Evolutionary conservation across 1,284 basidiomycete genomes (phyloP).

Genomic region (Gymnopus androsaceus): DNA sequence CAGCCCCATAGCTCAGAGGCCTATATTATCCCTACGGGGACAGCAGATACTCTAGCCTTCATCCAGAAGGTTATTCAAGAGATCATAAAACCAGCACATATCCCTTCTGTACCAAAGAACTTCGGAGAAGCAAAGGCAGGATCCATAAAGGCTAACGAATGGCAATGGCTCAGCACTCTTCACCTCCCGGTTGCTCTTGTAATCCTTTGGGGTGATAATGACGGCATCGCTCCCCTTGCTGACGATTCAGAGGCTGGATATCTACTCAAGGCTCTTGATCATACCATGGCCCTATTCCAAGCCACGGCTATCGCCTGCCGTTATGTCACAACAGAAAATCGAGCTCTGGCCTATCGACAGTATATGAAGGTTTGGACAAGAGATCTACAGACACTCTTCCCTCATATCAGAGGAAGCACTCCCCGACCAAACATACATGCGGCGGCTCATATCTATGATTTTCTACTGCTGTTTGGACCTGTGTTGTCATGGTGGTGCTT

Average conservation of each 20-base stretch:
- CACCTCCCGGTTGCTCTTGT: slow-evolving; percentile 34
- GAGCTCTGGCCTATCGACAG: slow-evolving; percentile 16
- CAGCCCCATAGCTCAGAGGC: background rate
- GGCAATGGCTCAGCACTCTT: slow-evolving; percentile 31
- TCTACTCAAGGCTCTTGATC: background rate
- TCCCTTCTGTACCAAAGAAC: slow-evolving; percentile 31
- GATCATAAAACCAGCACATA: slow-evolving; percentile 32
- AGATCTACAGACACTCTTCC: slow-evolving; percentile 11
- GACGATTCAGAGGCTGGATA: no score
- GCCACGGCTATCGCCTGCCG: slow-evolving; percentile 1
- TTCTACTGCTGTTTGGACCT: slow-evolving; percentile 24
- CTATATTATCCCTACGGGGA: background rate
- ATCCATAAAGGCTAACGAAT: slow-evolving; percentile 38
- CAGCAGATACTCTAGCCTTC: slow-evolving; percentile 13
- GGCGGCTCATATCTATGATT: slow-evolving; percentile 22
- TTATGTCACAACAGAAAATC: slow-evolving; percentile 5
- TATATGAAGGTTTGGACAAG: slow-evolving; percentile 14
- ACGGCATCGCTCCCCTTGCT: no score
- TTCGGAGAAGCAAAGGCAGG: slow-evolving; percentile 32
- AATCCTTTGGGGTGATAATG: slow-evolving; percentile 27
- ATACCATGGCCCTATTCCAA: slow-evolving; percentile 13
- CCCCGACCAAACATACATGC: slow-evolving; percentile 24
- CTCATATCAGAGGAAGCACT: slow-evolving; percentile 19
- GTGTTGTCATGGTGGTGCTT: slow-evolving; percentile 26
- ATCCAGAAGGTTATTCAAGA: slow-evolving; percentile 28